Evolutionary conservation across 1,284 basidiomycete genomes (phyloP), one percentile per base, ranked within the genome.

Genomic region (Ustilago cynodontis): DNA sequence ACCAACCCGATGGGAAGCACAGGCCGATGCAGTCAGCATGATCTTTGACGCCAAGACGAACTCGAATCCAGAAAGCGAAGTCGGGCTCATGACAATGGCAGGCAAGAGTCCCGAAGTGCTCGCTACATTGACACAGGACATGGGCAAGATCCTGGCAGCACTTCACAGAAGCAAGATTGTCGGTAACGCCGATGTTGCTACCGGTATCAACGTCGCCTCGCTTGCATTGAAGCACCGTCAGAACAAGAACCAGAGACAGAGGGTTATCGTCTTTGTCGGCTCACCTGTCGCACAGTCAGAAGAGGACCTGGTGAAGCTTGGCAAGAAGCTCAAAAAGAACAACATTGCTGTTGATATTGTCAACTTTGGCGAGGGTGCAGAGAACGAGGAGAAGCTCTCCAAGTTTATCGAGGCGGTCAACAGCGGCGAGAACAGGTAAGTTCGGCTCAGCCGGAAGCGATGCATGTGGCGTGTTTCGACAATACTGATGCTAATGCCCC

Each of bases 271-370:
- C 50, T 98, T 99, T 81, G 91, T 96, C 64, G 95, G 92, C 24
- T 95, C 94, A 7, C 97, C 97, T 0, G 71, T 86, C 2, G 45
- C 73, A 16, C 77, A 83, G 54, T 58, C 73, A 3, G 78, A 82
- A 24, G 82, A 79, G 5, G 71, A 74, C 16, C 70, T 86, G 26
- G 88, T 93, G 78, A 92, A 91, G 86, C 90, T 99, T 18, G 96
- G 95, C 24, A 98, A 96, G 89, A 96, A 94, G 87, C 89, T 99
- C 79, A 97, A 98, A 89, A 99, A 99, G 92, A 99, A 98, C 87
- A 99, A 98, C 82, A 94, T 99, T 45, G 93, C 95, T 0, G 90
- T 99, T 14, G 96, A 99, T 87, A 89, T 99, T 65, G 88, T 98
- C 43, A 91, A 90, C 18, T 98, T 90, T 82, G 89, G 89, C 68